Evolutionary conservation across 257 asterid genomes (phyloP).

Genomic region (Voacanga thouarsii): DNA sequence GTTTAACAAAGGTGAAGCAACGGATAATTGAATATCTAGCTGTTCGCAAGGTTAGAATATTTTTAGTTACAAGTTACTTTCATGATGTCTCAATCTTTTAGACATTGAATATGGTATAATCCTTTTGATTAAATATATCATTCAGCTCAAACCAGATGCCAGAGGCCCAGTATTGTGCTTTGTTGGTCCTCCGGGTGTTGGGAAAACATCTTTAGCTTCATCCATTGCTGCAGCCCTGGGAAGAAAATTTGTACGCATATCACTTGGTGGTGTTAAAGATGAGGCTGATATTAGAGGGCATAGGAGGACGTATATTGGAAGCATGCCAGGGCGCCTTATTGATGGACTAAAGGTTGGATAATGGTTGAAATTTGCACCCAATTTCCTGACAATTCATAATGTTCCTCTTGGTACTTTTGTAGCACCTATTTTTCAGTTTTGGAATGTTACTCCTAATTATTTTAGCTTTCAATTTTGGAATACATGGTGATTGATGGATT

Average conservation of each 20-base stretch:
- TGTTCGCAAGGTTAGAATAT: slow-evolving; percentile 79
- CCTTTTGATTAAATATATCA: slow-evolving; percentile 17
- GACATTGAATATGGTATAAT: slow-evolving; percentile 16
- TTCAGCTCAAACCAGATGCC: slow-evolving; percentile 98
- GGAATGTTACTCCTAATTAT: neutral
- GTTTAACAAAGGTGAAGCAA: slow-evolving; percentile 89
- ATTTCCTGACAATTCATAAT: neutral
- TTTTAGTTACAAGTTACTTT: slow-evolving; percentile 12
- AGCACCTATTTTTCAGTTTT: neutral
- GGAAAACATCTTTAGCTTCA: slow-evolving; percentile 97
- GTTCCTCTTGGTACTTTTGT: neutral
- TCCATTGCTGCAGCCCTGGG: slow-evolving; percentile 97
- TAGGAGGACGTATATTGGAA: slow-evolving; percentile 94
- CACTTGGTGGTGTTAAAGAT: slow-evolving; percentile 97
- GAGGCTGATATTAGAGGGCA: slow-evolving; percentile 99
- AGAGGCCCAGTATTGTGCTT: slow-evolving; percentile 97
- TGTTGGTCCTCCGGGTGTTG: slow-evolving; percentile 99
- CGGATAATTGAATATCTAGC: slow-evolving; percentile 97
- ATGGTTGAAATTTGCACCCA: neutral
- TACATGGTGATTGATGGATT: neutral
- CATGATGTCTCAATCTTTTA: slow-evolving; percentile 13
- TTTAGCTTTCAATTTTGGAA: neutral
- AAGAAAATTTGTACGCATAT: slow-evolving; percentile 90
- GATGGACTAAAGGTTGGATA: slow-evolving; percentile 88
- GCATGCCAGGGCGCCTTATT: slow-evolving; percentile 99